Percentiles rank a stretch among this genome's conserved stretches.
Conservation (phyloP, 2,329 filamentous ascomycete genomes). For the Fusarium lateritium region DNA sequence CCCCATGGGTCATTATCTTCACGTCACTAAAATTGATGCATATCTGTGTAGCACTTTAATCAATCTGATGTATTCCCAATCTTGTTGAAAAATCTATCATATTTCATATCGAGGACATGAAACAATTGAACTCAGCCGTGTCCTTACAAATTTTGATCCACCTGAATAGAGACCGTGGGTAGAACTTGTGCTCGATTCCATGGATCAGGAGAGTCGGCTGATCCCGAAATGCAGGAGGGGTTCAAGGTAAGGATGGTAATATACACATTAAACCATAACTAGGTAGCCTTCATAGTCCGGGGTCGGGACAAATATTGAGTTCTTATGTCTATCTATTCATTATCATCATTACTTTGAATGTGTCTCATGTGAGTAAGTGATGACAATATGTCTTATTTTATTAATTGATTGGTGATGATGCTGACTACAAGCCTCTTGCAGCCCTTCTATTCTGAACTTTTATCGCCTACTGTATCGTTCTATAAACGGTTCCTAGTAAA, state of each 20-base stretch:
- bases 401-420: neutral
- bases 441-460: neutral
- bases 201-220: no score
- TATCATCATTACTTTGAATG: neutral
- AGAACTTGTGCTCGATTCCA: neutral
- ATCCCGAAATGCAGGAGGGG: no score
- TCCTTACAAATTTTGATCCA: neutral
- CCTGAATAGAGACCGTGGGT: neutral
- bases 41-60: neutral
- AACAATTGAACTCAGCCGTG: neutral
- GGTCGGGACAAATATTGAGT: no score
- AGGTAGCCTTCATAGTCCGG: no score
- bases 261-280: no score
- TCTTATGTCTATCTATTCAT: no score
- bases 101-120: neutral
- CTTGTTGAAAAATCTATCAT: neutral
- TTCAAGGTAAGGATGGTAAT: no score
- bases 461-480: neutral
- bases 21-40: conserved; percentile 1
- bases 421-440: neutral
- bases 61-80: neutral
- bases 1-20: neutral
- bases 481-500: neutral
- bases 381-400: neutral
- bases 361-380: neutral